These are phyloP conservation scores for Wickerhamiella australiensis DNA, from an alignment of 805 yeast genomes.

Conservation along the genomic window DNA sequence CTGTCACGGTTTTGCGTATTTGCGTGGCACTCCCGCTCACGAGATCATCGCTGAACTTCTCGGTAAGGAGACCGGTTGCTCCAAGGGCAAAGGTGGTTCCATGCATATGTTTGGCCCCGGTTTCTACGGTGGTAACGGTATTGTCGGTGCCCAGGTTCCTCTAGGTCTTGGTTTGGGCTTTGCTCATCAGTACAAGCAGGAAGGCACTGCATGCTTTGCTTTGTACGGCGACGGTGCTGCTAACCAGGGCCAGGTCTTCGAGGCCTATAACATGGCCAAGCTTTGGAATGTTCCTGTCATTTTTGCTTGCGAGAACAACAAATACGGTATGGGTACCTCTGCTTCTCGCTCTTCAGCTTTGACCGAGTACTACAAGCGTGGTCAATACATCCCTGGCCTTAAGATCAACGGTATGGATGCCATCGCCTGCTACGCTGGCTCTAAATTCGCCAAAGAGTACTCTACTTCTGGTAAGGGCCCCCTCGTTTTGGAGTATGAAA, in stretches of 20 bases:
- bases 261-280: constrained; percentile 97
- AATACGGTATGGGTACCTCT: constrained; percentile 99
- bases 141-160: constrained; percentile 98
- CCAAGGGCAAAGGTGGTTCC: constrained; percentile 98
- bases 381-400: constrained; percentile 97
- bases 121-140: constrained; percentile 98
- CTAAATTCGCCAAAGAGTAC: constrained; percentile 96
- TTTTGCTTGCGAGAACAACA: constrained; percentile 96
- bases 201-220: constrained; percentile 63
- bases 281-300: constrained; percentile 92
- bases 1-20: constrained; percentile 96
- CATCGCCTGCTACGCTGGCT: constrained; percentile 87
- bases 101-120: constrained; percentile 97
- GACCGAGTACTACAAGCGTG: constrained; percentile 96
- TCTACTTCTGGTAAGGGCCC: constrained; percentile 90
- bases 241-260: constrained; percentile 98
- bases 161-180: constrained; percentile 97
- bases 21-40: constrained; percentile 89
- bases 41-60: constrained; percentile 86
- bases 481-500: constrained; percentile 88
- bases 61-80: constrained; percentile 93
- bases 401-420: constrained; percentile 99
- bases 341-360: constrained; percentile 94
- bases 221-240: constrained; percentile 99
- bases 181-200: constrained; percentile 88